Conservation (phyloP, 2,329 filamentous ascomycete species). For the Bisporella sp. region DNA sequence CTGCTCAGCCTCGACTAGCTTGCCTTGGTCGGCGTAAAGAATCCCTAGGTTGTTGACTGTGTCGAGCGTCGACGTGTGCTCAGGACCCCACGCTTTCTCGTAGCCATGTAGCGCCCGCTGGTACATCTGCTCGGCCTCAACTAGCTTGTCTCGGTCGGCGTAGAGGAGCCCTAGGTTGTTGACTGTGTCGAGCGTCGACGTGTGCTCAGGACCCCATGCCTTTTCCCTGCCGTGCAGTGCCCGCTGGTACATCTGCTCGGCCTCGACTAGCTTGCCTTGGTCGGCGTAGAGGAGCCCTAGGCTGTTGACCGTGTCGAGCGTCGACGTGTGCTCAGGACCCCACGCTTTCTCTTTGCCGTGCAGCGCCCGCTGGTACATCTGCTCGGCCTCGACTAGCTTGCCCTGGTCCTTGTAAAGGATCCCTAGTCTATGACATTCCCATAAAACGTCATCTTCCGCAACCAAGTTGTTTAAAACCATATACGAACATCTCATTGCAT, state of each 20-base stretch:
- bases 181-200: conserved; percentile 4
- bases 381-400: not conserved
- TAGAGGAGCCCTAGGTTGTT: conserved; percentile 19
- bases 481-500: conserved; percentile 1
- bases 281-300: conserved; percentile 16
- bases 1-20: too few species aligned
- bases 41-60: too few species aligned
- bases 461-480: conserved; percentile 7
- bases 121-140: not conserved
- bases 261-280: conserved; percentile 18
- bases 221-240: not conserved
- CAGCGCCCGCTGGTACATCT: not conserved
- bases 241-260: conserved; percentile 8
- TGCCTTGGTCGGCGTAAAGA: too few species aligned
- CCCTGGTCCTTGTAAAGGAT: not conserved
- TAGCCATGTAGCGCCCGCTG: too few species aligned
- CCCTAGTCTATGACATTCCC: conserved; percentile 14
- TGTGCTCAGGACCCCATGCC: not conserved
- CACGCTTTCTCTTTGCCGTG: not conserved
- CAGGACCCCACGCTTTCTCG: too few species aligned
- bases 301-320: conserved; percentile 5
- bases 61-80: too few species aligned
- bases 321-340: conserved; percentile 5
- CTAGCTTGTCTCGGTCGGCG: not conserved
- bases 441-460: conserved; percentile 4